These are phyloP conservation scores for Antarctomyces pellizariae DNA, from an alignment of 495 filamentous ascomycete species.

Conservation along the genomic window DNA sequence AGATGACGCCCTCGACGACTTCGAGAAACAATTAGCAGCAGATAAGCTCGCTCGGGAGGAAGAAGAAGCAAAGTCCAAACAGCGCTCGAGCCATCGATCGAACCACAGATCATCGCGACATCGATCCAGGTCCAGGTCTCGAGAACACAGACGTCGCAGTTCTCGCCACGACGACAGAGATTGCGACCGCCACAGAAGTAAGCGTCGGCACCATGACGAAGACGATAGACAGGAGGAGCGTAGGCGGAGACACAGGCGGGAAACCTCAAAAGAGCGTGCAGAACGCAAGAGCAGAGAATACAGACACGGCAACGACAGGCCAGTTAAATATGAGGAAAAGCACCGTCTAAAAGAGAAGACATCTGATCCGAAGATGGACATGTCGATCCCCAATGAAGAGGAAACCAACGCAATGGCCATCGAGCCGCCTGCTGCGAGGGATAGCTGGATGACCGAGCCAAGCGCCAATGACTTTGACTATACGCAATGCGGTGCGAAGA, in stretches of 20 bases:
- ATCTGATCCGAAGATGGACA: conserved; percentile 23
- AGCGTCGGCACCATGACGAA: conserved; percentile 22
- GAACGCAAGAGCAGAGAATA: too few species aligned
- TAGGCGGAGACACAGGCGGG: conserved; percentile 12
- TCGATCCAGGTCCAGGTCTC: conserved; percentile 18
- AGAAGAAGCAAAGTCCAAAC: conserved; percentile 15
- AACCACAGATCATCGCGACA: conserved; percentile 19
- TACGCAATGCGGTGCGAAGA: conserved; percentile 39
- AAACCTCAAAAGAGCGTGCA: conserved; percentile 10
- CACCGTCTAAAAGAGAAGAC: conserved; percentile 17
- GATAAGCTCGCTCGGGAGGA: conserved; percentile 25
- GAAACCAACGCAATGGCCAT: conserved; percentile 11
- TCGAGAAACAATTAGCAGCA: conserved; percentile 26
- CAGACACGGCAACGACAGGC: conserved; percentile 7
- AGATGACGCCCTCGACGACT: conserved; percentile 13
- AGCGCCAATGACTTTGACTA: conserved; percentile 67
- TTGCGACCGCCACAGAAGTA: conserved; percentile 17
- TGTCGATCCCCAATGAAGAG: conserved; percentile 23
- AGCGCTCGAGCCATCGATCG: conserved; percentile 18
- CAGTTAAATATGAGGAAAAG: conserved; percentile 4
- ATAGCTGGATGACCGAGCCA: conserved; percentile 89
- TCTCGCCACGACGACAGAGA: conserved; percentile 13
- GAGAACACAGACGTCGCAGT: conserved; percentile 11
- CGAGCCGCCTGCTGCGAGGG: conserved; percentile 24
- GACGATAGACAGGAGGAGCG: conserved; percentile 16